Percentiles rank a stretch among this genome's conserved stretches.
These are phyloP conservation scores for Schwanniomyces etchellsii DNA, from an alignment of 1,139 yeast species.

Conservation along the genomic window DNA sequence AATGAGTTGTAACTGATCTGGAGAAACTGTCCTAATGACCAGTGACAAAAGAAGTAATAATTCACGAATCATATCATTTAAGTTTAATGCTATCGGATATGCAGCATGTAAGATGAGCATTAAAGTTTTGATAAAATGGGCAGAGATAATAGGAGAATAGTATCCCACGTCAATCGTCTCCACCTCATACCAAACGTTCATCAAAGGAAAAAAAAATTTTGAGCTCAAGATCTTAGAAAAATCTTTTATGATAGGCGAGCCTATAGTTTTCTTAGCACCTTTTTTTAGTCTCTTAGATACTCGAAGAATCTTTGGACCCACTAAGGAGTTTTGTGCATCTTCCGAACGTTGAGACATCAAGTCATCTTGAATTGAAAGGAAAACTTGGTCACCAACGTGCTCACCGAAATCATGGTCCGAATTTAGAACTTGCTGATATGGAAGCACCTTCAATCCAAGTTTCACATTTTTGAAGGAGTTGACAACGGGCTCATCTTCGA, in stretches of 20 bases:
- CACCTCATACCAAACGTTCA: constrained; percentile 48
- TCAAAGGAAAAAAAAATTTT: constrained; percentile 50
- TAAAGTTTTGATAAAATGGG: constrained; percentile 57
- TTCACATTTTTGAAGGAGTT: constrained; percentile 28
- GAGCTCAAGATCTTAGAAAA: constrained; percentile 44
- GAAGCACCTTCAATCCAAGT: constrained; percentile 25
- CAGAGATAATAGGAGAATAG: constrained; percentile 48
- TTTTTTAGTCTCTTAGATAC: constrained; percentile 35
- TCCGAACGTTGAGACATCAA: constrained; percentile 33
- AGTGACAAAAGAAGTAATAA: constrained; percentile 34
- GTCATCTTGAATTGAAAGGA: constrained; percentile 22
- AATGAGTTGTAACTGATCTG: constrained; percentile 28
- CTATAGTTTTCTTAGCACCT: constrained; percentile 7
- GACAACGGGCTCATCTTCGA: constrained; percentile 39
- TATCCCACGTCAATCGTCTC: constrained; percentile 44
- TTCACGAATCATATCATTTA: constrained; percentile 56
- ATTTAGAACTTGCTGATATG: constrained; percentile 44
- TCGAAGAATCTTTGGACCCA: constrained; percentile 47
- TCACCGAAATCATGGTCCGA: constrained; percentile 27
- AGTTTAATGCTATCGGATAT: constrained; percentile 45
- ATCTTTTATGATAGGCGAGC: constrained; percentile 16
- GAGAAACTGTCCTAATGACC: constrained; percentile 13
- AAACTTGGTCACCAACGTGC: constrained; percentile 3
- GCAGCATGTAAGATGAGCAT: constrained; percentile 53
- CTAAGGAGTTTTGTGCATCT: constrained; percentile 33